These are phyloP conservation scores for Phytophthora tubulina DNA, from an alignment of 352 stramenopile genomes.

Conservation along the genomic window DNA sequence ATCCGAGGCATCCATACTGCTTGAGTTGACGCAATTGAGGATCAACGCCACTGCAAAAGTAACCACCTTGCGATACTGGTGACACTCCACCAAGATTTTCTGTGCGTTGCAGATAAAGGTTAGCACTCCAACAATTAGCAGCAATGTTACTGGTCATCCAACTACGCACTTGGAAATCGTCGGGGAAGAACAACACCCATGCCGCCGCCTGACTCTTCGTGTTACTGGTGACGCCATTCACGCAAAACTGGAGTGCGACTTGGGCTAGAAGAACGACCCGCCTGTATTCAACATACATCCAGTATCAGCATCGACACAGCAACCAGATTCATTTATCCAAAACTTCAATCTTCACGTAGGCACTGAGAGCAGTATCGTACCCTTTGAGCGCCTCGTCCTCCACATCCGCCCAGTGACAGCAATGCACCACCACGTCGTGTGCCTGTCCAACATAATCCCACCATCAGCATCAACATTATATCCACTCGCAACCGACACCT, in stretches of 20 bases:
- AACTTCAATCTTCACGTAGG: not conserved
- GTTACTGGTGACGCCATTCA: conserved; percentile 69
- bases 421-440: conserved; percentile 48
- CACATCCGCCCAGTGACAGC: conserved; percentile 70
- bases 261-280: conserved; percentile 62
- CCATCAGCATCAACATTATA: not conserved
- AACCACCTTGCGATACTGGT: conserved; percentile 80
- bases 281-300: conserved; percentile 40
- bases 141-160: conserved; percentile 1
- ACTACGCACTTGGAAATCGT: conserved; percentile 69
- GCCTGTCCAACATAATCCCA: conserved; percentile 37
- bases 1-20: conserved; percentile 22
- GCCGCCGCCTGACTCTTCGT: conserved; percentile 53
- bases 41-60: conserved; percentile 71
- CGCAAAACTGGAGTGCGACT: conserved; percentile 79
- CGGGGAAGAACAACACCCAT: conserved; percentile 76
- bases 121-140: conserved; percentile 1
- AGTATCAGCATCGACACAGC: conserved; percentile 15
- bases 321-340: not conserved
- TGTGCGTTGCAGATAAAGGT: conserved; percentile 30
- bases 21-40: conserved; percentile 75
- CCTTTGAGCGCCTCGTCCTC: conserved; percentile 57
- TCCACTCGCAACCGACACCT: no score
- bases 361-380: conserved; percentile 33
- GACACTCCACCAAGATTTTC: conserved; percentile 87